Conservation (phyloP, 768 basidiomycete species). For the Asterophora parasitica region DNA sequence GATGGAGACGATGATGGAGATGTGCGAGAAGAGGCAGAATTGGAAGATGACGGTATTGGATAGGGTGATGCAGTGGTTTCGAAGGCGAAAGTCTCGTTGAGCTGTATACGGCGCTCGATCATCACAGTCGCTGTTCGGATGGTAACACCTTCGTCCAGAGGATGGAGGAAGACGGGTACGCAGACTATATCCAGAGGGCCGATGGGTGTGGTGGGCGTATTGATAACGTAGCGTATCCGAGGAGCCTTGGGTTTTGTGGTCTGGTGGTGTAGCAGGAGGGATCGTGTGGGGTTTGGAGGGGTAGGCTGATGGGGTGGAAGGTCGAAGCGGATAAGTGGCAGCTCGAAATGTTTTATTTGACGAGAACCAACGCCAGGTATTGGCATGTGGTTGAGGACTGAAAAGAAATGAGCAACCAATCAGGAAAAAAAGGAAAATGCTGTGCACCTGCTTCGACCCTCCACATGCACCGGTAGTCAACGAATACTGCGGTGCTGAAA, state of each 20-base stretch:
- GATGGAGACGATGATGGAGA: constrained; percentile 29
- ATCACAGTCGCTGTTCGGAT: constrained; percentile 61
- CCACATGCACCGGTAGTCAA: constrained; percentile 79
- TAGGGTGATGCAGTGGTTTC: constrained; percentile 20
- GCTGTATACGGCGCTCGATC: constrained; percentile 67
- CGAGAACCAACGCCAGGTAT: constrained; percentile 63
- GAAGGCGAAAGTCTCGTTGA: constrained; percentile 37
- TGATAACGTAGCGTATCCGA: constrained; percentile 54
- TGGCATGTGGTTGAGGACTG: constrained; percentile 66
- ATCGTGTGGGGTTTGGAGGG: constrained; percentile 31
- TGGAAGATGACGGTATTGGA: constrained; percentile 16
- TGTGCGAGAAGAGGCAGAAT: constrained; percentile 15
- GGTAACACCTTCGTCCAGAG: constrained; percentile 49
- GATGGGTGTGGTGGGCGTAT: constrained; percentile 51
- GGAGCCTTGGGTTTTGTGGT: constrained; percentile 56
- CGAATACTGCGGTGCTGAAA: constrained; percentile 67
- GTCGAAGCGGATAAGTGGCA: constrained; percentile 70
- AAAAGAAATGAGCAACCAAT: constrained; percentile 14
- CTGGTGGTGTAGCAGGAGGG: constrained; percentile 30
- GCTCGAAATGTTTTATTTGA: constrained; percentile 64
- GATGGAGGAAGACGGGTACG: constrained; percentile 57
- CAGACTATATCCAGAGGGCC: constrained; percentile 73
- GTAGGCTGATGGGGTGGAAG: constrained; percentile 39
- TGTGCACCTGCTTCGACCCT: constrained; percentile 73
- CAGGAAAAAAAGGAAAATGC: constrained; percentile 10